Conservation (phyloP, 352 stramenopile genomes). For the Elongisporangium prolatum region DNA sequence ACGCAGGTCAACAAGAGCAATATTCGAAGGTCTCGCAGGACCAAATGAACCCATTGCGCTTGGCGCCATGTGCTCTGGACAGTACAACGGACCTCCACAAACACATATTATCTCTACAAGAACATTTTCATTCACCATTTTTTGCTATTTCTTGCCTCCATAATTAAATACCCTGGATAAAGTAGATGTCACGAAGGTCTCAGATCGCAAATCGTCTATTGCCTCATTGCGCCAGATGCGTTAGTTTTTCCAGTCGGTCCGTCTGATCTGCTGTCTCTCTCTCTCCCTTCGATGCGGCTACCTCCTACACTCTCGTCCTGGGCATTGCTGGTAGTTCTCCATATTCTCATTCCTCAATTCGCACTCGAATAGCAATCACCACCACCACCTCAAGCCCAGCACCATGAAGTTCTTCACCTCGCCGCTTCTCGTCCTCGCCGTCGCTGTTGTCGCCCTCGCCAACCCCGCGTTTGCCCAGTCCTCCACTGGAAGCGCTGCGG, state of each 20-base stretch:
- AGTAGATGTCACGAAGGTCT: not conserved
- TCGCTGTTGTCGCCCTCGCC: conserved; percentile 8
- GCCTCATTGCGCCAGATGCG: not conserved
- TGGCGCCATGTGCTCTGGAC: not conserved
- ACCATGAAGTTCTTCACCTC: conserved; percentile 30
- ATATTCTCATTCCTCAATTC: conserved; percentile 22
- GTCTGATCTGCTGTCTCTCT: not conserved
- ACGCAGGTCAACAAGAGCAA: not conserved
- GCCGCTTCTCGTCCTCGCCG: conserved; percentile 18
- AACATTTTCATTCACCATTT: too few relatives aligned
- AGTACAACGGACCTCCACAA: not conserved
- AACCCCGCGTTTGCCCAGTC: not conserved
- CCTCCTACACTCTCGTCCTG: not conserved
- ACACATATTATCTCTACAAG: not conserved
- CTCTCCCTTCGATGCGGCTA: not conserved
- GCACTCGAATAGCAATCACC: not conserved
- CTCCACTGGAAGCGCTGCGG: not conserved
- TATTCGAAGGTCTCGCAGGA: not conserved
- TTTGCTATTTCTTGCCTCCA: too few relatives aligned
- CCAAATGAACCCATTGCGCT: not conserved
- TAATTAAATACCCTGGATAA: not conserved
- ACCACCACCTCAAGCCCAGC: not conserved
- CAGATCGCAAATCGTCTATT: not conserved
- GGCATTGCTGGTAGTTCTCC: too few relatives aligned
- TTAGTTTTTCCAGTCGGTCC: not conserved